Evolutionary conservation across 768 basidiomycete genomes (phyloP).

Genomic region (Phlebiopsis gigantea): DNA sequence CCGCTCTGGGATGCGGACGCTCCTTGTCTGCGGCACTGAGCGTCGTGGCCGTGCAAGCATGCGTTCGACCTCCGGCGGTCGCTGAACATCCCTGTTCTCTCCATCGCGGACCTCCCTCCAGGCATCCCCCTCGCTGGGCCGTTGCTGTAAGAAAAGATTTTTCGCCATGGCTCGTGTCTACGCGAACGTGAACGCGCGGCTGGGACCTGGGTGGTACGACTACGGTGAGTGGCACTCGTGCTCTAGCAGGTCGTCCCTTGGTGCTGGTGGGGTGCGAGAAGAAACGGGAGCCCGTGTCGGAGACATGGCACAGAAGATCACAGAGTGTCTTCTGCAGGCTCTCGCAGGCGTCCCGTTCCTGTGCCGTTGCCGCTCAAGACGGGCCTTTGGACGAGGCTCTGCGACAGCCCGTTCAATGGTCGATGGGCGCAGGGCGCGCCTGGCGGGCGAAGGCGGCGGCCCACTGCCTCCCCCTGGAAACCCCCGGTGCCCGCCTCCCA

Average conservation of each 20-base stretch:
- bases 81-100: neutral
- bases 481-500: neutral
- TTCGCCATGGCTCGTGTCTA: constrained; percentile 71
- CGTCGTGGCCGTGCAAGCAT: constrained; percentile 1
- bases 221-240: constrained; percentile 58
- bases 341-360: neutral
- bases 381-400: too few species aligned
- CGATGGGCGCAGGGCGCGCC: too few species aligned
- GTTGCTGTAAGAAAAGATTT: neutral
- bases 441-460: too few species aligned
- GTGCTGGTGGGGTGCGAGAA: neutral
- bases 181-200: constrained; percentile 76
- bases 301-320: neutral
- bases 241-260: neutral
- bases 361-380: neutral
- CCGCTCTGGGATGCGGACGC: neutral
- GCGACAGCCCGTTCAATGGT: too few species aligned
- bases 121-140: neutral
- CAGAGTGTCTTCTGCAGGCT: neutral
- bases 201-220: constrained; percentile 91
- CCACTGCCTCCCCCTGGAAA: too few species aligned
- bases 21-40: neutral
- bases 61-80: neutral
- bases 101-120: neutral
- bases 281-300: neutral